phyloP scores from a whole-genome alignment of 2,329 filamentous ascomycete genomes.

The Arachnopeziza araneosa region DNA sequence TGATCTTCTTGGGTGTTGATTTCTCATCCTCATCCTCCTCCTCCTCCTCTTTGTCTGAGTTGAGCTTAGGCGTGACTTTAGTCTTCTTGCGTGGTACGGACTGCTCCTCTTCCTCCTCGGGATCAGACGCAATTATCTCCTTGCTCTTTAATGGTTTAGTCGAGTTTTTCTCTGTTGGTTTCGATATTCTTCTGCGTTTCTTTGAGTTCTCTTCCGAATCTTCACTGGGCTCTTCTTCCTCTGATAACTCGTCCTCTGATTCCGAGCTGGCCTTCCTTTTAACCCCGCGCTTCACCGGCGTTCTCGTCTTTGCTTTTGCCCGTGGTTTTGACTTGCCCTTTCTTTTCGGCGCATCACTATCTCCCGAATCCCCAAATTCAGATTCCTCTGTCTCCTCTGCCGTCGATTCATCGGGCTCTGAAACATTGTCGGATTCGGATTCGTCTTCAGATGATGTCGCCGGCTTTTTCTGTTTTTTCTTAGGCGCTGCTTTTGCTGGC shows the following conservation, averaged over 20 bases:
- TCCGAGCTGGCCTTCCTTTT: background rate
- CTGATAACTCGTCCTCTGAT: background rate
- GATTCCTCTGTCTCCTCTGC: conserved; percentile 10
- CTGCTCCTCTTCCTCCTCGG: conserved; percentile 1
- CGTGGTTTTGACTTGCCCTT: conserved; percentile 11
- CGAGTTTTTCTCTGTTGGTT: conserved; percentile 9
- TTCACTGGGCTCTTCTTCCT: conserved; percentile 5
- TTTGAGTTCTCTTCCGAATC: background rate
- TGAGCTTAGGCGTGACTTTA: conserved; percentile 2
- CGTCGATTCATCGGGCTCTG: conserved; percentile 1
- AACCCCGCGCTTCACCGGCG: background rate
- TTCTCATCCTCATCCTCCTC: conserved; percentile 1
- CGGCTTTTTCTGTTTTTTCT: conserved; percentile 27
- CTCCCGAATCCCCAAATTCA: conserved; percentile 10
- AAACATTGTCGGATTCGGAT: conserved; percentile 15
- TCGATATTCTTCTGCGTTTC: conserved; percentile 2
- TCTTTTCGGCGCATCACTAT: conserved; percentile 9
- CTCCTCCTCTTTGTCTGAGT: conserved; percentile 7
- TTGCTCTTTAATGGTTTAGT: conserved; percentile 14
- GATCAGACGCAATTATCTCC: conserved; percentile 14
- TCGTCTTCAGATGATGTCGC: background rate
- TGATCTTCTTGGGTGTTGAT: conserved; percentile 15
- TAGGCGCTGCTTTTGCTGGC: conserved; percentile 34
- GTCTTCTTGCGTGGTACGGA: conserved; percentile 7
- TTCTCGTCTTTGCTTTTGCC: conserved; percentile 4